phyloP scores from a whole-genome alignment of 352 stramenopile genomes.

The Thalassiosira allenii region DNA sequence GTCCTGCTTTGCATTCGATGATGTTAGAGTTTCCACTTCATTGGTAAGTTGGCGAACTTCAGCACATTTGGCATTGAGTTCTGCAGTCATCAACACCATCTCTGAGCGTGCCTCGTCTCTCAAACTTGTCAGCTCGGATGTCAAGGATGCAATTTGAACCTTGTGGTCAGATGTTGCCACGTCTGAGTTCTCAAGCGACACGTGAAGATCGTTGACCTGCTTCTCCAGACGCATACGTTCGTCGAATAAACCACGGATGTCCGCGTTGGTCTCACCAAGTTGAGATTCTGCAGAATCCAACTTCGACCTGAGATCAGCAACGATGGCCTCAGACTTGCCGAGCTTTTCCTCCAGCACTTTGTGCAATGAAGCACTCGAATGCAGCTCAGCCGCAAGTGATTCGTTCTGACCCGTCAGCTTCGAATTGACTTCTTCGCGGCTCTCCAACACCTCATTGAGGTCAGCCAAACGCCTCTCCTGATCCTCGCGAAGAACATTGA shows the following conservation, averaged over 20 bases:
- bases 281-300: conserved; percentile 38
- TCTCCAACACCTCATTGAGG: conserved; percentile 23
- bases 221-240: conserved; percentile 26
- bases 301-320: conserved; percentile 40
- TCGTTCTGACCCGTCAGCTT: conserved; percentile 15
- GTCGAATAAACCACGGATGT: conserved; percentile 31
- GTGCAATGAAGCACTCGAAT: no score
- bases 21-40: no score
- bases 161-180: neutral
- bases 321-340: no score
- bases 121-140: no score
- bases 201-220: conserved; percentile 29
- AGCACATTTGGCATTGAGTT: no score
- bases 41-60: no score
- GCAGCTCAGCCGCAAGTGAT: no score
- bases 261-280: conserved; percentile 39
- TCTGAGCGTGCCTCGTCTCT: no score
- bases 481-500: conserved; percentile 24
- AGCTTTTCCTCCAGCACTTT: no score
- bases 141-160: neutral
- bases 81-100: no score
- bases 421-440: neutral
- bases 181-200: no score
- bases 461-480: conserved; percentile 18
- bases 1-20: no score